Evolutionary conservation across 768 basidiomycete species (phyloP), one percentile per base, ranked within the genome.

Genomic region (Termitomyces eurrhizus): DNA sequence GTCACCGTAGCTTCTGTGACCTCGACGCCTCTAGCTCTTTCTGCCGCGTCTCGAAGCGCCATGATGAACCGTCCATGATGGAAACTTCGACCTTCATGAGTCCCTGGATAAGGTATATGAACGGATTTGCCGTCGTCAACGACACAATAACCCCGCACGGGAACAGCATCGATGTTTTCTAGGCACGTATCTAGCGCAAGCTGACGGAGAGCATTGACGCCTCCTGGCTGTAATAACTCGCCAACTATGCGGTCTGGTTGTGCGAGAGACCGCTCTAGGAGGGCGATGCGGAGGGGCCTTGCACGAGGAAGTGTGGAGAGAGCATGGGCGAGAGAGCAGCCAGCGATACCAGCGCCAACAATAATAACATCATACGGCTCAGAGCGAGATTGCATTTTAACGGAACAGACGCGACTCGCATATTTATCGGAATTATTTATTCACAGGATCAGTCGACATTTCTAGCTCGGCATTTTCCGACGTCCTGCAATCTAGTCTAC

Each of bases 211-310:
- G 93, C 86, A 13, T 78, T 77, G 26, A 94, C 86, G 1, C 97
- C 97, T 1, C 89, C 95, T 2, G 97, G 97, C 69, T 99, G 97
- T 26, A 99, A 78, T 1, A 98, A 85, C 72, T 99, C 97, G 29
- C 97, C 97, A 37, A 98, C 97, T 65, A 99, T 98, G 18, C 97
- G 84, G 79, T 98, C 94, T 0, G 97, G 97, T 71, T 93, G 90
- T 0, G 89, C 81, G 4, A 98, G 81, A 14, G 95, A 96, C 12
- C 96, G 87, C 73, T 99, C 97, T 58, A 99, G 78, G 0, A 98
- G 76, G 18, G 89, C 89, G 65, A 98, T 87, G 24, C 86, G 83
- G 21, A 94, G 82, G 14, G 89, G 89, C 56, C 76, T 76, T 21
- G 72, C 52, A 45, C 84, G 78, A 2, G 81, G 77, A 11, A 83